These are phyloP conservation scores for Silene coronaria DNA, from an alignment of 179 eudicot genomes.

Conservation along the genomic window DNA sequence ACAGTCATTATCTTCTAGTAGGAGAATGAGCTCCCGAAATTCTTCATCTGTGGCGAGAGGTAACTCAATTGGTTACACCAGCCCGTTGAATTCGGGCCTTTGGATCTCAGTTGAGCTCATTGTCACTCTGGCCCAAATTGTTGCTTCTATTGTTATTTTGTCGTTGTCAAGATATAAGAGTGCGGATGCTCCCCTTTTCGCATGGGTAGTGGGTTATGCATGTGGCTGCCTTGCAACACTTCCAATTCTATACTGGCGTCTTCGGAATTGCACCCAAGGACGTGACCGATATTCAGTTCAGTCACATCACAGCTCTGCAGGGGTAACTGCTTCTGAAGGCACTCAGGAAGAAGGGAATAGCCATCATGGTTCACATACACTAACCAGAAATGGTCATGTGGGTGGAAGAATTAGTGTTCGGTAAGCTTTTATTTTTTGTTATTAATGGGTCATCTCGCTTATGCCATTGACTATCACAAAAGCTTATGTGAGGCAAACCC, in stretches of 20 bases:
- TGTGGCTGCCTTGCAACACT: constrained; percentile 62
- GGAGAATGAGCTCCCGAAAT: constrained; percentile 29
- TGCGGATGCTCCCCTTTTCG: constrained; percentile 60
- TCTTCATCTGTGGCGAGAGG: constrained; percentile 49
- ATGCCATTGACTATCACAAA: neutral
- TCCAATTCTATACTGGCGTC: constrained; percentile 67
- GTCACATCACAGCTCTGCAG: constrained; percentile 36
- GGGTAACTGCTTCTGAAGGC: constrained; percentile 36
- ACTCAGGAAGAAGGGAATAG: constrained; percentile 34
- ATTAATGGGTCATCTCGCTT: neutral
- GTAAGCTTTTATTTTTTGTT: constrained; percentile 24
- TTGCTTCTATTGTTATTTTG: constrained; percentile 61
- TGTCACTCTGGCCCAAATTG: constrained; percentile 57
- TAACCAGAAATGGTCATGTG: constrained; percentile 24
- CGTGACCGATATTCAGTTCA: constrained; percentile 32
- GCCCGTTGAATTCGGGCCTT: constrained; percentile 55
- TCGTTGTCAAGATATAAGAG: constrained; percentile 49
- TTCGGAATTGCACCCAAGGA: constrained; percentile 43
- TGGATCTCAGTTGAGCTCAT: constrained; percentile 66
- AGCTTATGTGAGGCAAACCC: no score
- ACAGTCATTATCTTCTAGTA: constrained; percentile 35
- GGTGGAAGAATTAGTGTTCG: constrained; percentile 29
- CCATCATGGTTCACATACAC: constrained; percentile 28
- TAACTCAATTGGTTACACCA: constrained; percentile 48
- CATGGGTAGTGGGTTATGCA: constrained; percentile 73